phyloP scores from a whole-genome alignment of 208 protist species.

The Leishmania guyanensis region DNA sequence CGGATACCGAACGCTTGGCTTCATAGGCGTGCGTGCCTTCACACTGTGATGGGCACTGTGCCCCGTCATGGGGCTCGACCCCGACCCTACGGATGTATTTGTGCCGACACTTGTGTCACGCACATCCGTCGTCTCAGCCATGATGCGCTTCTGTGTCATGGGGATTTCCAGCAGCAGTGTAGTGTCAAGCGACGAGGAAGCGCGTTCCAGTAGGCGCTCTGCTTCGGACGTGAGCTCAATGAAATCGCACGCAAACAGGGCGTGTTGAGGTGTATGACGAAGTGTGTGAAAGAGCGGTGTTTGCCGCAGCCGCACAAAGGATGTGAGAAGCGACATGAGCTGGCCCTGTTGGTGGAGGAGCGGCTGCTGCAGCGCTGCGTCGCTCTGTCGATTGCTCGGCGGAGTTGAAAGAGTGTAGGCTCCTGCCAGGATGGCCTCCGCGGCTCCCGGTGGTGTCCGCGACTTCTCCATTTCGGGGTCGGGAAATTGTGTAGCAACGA shows the following conservation, averaged over 20 bases:
- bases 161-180: slow-evolving; percentile 10
- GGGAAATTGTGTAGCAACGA: slow-evolving; percentile 1
- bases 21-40: slow-evolving; percentile 33
- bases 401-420: not conserved
- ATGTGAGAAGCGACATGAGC: slow-evolving; percentile 20
- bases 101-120: slow-evolving; percentile 25
- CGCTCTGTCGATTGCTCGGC: not conserved
- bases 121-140: slow-evolving; percentile 14
- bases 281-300: slow-evolving; percentile 35
- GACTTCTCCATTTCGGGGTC: not conserved
- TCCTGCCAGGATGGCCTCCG: not conserved
- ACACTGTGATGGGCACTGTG: not conserved
- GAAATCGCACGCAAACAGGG: slow-evolving; percentile 52
- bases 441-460: not conserved
- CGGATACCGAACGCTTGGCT: slow-evolving; percentile 30
- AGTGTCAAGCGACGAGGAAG: not conserved
- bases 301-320: slow-evolving; percentile 37
- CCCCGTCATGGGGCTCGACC: slow-evolving; percentile 3
- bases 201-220: slow-evolving; percentile 42
- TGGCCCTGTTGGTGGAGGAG: slow-evolving; percentile 14
- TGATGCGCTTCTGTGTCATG: slow-evolving; percentile 18
- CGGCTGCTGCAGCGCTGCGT: not conserved
- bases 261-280: slow-evolving; percentile 35
- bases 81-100: slow-evolving; percentile 13
- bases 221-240: slow-evolving; percentile 38